Evolutionary conservation across 768 basidiomycete genomes (phyloP), one percentile per base, ranked within the genome.

Genomic region (Pulveroboletus sp.): DNA sequence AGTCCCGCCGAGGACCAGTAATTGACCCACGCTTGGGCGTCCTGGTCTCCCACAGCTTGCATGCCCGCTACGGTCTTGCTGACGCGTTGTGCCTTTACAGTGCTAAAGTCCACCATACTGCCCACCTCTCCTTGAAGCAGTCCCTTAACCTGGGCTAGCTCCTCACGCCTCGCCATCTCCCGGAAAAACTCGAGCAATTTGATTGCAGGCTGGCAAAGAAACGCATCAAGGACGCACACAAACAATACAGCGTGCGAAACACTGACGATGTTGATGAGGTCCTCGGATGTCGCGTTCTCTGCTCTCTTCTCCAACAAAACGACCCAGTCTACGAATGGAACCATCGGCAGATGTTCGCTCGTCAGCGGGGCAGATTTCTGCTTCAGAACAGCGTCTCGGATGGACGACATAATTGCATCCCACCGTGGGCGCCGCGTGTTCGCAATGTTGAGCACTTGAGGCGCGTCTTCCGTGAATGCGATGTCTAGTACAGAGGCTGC

Each of bases 351-450:
- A n/a, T 39, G 52, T 3, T 54, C 38, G 42, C 36, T 5, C 4
- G 32, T 51, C 13, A 41, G 13, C 53, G 10, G 39, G 2, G 1
- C 33, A 31, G 38, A 59, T 33, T 54, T 55, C 24, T 42, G 49
- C 27, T 62, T 43, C 28, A 57, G 21, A 4, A 64, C 40, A 0
- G 57, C 53, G 15, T 51, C 54, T 27, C 57, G 56, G 15, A 73
- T 49, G 26, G 42, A 49, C 14, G 54, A 35, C 18, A 73, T 58
- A 14, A 71, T 36, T 6, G 41, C 45, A 14, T 50, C 46, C 65
- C 71, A 75, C 2, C 59, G 26, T 10, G 70, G 53, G 2, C 69
- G 67, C 10, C 58, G 61, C 1, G 74, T 73, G 58, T 74, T 71
- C 2, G 71, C 70, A 11, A 74, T 43, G 54, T 76, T 73, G 27